Base-by-base conservation (phyloP, 306 rosid genomes). In the Macrotyloma uniflorum region DNA sequence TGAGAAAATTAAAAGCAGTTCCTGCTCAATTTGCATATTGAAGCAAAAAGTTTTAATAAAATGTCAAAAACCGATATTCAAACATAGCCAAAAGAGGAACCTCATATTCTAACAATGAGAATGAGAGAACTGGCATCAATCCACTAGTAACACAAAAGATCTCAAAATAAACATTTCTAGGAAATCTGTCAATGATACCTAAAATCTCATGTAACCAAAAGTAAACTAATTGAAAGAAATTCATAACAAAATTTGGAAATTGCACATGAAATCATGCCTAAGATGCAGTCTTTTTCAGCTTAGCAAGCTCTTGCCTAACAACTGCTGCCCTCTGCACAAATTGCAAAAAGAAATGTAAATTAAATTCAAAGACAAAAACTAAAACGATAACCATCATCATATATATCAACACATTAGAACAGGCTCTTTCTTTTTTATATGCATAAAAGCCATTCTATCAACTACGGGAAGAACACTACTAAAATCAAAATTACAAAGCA, bases 301-400 rank as follows among this genome's bases (percentile, higher is more conserved):
- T 90, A 1, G 91, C 84, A 49, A 93, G 96, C 78, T 91, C 98
- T 54, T 88, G 93, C 83, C 83, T 89, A 36, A 93, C 93, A 66
- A 83, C 77, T 49, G 85, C 85, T n/a, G 94, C 89, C 82, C 80
- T 90, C 96, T 90, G 89, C 91, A 84, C 30, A 85, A 35, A 66
- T 70, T 2, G 43, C n/a, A 38, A 38, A 12, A 28, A 58, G 14
- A 22, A 0, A 12, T 1, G 15, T 19, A 2, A 4, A 23, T 75
- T 22, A 72, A 75, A 8, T 11, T 35, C 14, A 7, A 22, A 6
- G 1, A 1, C 22, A 5, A 30, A 43, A 32, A 3, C 0, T 5
- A 38, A 5, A 30, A 2, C 33, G 0, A 30, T 4, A 8, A 28
- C 2, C 13, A 71, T 11, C n/a, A n/a, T n/a, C n/a, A n/a, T 0